Percentiles rank a stretch among this genome's conserved stretches.
These are phyloP conservation scores for Pilasporangium apinafurcum DNA, from an alignment of 352 stramenopile species.

Conservation along the genomic window DNA sequence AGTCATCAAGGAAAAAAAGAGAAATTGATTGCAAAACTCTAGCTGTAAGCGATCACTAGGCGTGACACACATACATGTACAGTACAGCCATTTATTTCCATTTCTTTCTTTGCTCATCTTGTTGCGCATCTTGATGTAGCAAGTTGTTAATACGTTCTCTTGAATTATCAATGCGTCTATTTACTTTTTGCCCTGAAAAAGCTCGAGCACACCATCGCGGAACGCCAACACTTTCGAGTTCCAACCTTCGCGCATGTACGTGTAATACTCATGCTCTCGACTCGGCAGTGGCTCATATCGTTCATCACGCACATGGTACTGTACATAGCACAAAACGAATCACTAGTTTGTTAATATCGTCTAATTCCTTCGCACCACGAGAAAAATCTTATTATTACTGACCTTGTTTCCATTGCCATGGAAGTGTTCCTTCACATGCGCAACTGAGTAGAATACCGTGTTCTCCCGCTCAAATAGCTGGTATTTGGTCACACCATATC, in stretches of 20 bases:
- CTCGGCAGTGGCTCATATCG: slow-evolving; percentile 60
- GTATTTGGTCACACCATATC: slow-evolving; percentile 65
- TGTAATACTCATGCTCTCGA: slow-evolving; percentile 82
- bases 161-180: background rate
- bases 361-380: no score
- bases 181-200: slow-evolving; percentile 42
- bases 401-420: slow-evolving; percentile 19
- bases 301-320: slow-evolving; percentile 25
- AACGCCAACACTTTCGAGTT: slow-evolving; percentile 63
- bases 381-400: no score
- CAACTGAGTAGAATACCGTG: slow-evolving; percentile 60
- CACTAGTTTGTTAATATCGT: no score
- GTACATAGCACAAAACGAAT: background rate
- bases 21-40: no score
- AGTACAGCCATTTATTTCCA: no score
- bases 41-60: no score
- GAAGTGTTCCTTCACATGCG: slow-evolving; percentile 60
- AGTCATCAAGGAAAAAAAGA: no score
- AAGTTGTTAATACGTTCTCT: no score
- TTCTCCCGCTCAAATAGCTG: slow-evolving; percentile 64
- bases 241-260: slow-evolving; percentile 58
- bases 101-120: no score
- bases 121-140: no score
- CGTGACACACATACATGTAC: no score
- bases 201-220: slow-evolving; percentile 44